Conservation (phyloP, 169 alveolate genomes). For the Amoebophrya sp. region DNA sequence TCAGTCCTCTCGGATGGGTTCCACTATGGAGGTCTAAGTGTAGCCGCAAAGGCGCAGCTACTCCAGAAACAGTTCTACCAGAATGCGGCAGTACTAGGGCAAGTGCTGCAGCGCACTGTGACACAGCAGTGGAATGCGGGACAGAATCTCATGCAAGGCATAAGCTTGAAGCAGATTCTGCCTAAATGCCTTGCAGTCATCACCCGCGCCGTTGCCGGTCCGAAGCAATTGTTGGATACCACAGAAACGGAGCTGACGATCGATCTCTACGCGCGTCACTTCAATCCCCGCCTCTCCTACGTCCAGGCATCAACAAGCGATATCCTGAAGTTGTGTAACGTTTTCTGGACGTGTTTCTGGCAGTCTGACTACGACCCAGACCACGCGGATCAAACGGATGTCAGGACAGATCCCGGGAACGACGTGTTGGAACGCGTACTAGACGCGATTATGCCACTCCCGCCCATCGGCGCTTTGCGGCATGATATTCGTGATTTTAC, state of each 20-base stretch:
- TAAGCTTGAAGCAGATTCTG: neutral
- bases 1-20: no score
- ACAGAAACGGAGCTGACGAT: constrained; percentile 21
- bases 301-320: neutral
- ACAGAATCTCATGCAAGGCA: constrained; percentile 1
- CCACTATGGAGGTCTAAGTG: no score
- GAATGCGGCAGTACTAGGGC: neutral
- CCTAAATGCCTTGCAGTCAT: neutral
- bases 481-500: no score
- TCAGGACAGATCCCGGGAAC: neutral
- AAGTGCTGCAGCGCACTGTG: neutral
- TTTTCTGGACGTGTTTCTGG: neutral
- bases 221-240: neutral
- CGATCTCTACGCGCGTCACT: constrained; percentile 14
- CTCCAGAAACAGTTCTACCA: neutral
- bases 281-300: neutral
- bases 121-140: neutral
- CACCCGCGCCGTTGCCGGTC: neutral
- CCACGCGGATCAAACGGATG: neutral
- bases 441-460: neutral
- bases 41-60: no score
- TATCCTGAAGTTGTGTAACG: neutral
- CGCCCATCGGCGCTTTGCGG: neutral
- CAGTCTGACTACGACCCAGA: neutral
- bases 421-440: neutral